Conservation (phyloP, 2,329 filamentous ascomycete species). For the Venturia effusa region DNA sequence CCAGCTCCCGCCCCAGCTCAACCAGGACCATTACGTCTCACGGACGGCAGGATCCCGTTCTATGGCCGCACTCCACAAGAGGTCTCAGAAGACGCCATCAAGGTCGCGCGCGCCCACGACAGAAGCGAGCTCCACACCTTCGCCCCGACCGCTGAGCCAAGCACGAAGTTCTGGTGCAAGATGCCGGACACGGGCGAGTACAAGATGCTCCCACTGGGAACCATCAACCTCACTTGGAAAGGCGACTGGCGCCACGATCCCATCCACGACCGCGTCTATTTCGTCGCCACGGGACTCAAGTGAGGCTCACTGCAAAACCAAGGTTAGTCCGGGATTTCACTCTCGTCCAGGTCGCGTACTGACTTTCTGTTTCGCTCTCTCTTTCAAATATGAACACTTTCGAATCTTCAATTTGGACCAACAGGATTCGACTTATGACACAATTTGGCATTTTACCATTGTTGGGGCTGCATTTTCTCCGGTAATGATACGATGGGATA, state of each 20-base stretch:
- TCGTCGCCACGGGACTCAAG: slow-evolving; percentile 1
- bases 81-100: not conserved
- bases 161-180: not conserved
- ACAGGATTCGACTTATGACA: not conserved
- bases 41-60: not conserved
- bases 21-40: not conserved
- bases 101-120: not conserved
- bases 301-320: not conserved
- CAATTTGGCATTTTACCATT: not conserved
- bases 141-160: not conserved
- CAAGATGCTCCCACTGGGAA: not conserved
- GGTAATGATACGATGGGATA: not conserved
- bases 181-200: not conserved
- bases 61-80: slow-evolving; percentile 5
- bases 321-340: not conserved
- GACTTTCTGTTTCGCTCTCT: not conserved
- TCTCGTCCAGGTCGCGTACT: not conserved
- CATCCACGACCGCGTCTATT: not conserved
- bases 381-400: not conserved
- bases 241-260: not conserved
- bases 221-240: not conserved
- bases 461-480: not conserved
- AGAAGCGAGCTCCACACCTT: not conserved
- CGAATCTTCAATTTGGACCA: not conserved
- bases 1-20: not conserved